Evolutionary conservation across 768 basidiomycete species (phyloP), one percentile per base, ranked within the genome.

Genomic region (Rhizopogon vesiculosus): DNA sequence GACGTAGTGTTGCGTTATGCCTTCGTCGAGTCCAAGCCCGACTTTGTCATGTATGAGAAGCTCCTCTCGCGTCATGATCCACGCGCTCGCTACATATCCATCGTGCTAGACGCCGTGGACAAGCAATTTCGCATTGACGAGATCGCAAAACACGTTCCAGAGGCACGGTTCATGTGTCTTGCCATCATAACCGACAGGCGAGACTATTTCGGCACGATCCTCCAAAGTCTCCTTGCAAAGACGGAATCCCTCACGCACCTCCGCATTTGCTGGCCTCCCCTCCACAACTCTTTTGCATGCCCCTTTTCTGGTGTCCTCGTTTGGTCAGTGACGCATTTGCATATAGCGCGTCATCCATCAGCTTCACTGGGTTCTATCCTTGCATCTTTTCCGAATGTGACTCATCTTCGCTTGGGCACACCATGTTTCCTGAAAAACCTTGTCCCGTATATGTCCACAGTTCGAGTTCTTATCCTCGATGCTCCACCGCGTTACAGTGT

Each of bases 351-450:
- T 6, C 53, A 54, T 48, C 46, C 53, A 13, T 22, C 42, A 31
- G 53, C 53, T 2, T 51, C 46, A n/a, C 53, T 54, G 16, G 45
- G 45, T 48, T 45, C 53, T 28, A 38, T 55, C n/a, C 50, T 55
- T 39, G 50, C 54, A n/a, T 50, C 39, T 29, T 55, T 55, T 18
- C 54, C 49, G 13, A 51, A 28, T n/a, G 50, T 52, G 3, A 55
- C 54, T 35, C 49, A 52, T 31, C 41, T 56, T 33, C 55, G 40
- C 2, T 25, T 52, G 55, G 50, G 51, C 31, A 56, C 40, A 19
- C 55, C 55, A 19, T 56, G 55, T 42, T 56, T 56, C 19, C 55
- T 56, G 35, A 56, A 51, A 19, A 42, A 53, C 13, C 50, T 56
- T 10, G 51, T 56, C 13, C 48, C 50, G 22, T 35, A 52, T 25